A percentile compares a stretch with the other conserved stretches of the same genome.
These are phyloP conservation scores for Schizophyllum commune DNA, from an alignment of 1,284 basidiomycete species.

Conservation along the genomic window DNA sequence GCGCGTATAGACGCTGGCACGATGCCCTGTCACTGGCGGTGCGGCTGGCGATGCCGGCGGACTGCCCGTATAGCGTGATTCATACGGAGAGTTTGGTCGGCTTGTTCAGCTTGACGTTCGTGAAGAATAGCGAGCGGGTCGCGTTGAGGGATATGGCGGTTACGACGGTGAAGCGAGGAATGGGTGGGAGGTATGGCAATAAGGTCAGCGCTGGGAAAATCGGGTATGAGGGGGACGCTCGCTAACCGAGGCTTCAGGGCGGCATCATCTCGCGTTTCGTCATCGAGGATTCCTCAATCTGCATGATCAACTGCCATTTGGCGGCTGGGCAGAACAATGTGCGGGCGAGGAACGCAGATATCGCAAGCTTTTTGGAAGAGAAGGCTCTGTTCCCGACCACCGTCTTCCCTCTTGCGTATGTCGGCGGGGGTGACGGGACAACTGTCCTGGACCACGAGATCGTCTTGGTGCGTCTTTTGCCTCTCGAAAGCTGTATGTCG, in stretches of 20 bases:
- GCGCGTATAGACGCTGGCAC: conserved; percentile 83
- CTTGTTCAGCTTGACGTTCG: conserved; percentile 83
- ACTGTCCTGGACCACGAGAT: conserved; percentile 94
- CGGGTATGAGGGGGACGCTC: neutral
- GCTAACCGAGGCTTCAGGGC: conserved; percentile 42
- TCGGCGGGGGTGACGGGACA: conserved; percentile 90
- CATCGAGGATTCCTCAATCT: conserved; percentile 86
- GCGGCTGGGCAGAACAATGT: conserved; percentile 88
- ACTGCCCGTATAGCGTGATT: conserved; percentile 68
- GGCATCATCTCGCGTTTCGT: conserved; percentile 88
- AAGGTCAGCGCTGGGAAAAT: conserved; percentile 49
- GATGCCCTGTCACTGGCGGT: conserved; percentile 76
- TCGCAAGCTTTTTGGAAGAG: conserved; percentile 81
- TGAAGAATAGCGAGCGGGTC: conserved; percentile 56
- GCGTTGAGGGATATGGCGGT: conserved; percentile 67
- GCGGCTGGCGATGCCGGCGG: conserved; percentile 57
- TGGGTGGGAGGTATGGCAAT: conserved; percentile 91
- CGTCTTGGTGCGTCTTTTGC: conserved; percentile 63
- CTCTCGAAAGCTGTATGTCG: too few relatives aligned
- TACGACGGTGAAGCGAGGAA: conserved; percentile 82
- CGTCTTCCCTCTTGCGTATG: conserved; percentile 58
- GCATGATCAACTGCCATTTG: conserved; percentile 94
- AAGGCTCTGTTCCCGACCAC: conserved; percentile 58
- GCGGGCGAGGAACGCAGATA: conserved; percentile 78
- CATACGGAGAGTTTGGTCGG: conserved; percentile 89